Evolutionary conservation across 441 rosid species (phyloP).

Genomic region (Euphorbia schlechtendalii): DNA sequence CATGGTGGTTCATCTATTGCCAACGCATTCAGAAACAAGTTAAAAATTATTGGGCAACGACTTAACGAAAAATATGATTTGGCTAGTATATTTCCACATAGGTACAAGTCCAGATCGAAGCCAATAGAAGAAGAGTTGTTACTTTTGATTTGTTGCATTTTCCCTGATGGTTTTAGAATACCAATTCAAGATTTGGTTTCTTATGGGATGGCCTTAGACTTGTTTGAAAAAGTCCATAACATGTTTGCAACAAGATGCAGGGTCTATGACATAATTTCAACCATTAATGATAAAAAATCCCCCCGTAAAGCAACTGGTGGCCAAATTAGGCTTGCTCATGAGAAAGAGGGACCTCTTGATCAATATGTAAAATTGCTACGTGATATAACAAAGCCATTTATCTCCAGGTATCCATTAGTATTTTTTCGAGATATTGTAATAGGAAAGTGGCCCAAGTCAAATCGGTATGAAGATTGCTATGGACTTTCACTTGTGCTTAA

Average conservation of each 20-base stretch:
- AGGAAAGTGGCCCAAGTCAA: neutral
- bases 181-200: neutral
- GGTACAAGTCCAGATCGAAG: neutral
- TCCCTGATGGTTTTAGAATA: neutral
- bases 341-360: neutral
- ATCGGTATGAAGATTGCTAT: neutral
- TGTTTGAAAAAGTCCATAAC: neutral
- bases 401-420: neutral
- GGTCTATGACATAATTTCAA: neutral
- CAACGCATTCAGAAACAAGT: neutral
- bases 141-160: neutral
- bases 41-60: neutral
- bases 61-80: neutral
- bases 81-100: no score
- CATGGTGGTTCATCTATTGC: neutral
- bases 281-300: neutral
- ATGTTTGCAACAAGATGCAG: neutral
- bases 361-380: neutral
- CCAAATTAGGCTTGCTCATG: neutral
- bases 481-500: no score
- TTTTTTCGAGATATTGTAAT: neutral
- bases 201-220: neutral
- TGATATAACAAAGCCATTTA: neutral
- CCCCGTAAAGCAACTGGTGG: neutral
- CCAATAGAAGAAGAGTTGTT: neutral